Percentiles rank a stretch among this genome's conserved stretches.
phyloP scores from a whole-genome alignment of 305 asterid species.

The Fraxinus angustifolia region DNA sequence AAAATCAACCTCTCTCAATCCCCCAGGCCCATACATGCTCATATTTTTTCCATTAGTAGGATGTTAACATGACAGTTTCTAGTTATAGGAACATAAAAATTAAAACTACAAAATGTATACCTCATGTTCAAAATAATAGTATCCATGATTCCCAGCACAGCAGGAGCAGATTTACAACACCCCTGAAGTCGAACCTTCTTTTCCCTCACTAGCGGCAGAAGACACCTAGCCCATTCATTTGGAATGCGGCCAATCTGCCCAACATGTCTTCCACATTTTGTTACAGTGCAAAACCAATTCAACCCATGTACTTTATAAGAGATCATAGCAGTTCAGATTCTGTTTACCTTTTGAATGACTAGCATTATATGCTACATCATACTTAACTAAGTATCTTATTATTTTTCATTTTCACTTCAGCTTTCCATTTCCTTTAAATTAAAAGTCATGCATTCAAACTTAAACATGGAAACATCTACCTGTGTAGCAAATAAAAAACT shows the following conservation, averaged over 20 bases:
- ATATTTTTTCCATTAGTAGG: neutral
- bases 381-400: neutral
- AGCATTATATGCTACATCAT: neutral
- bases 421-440: slow-evolving; percentile 4
- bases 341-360: neutral
- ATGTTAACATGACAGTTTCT: neutral
- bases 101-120: slow-evolving; percentile 36
- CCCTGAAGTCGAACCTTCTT: slow-evolving; percentile 68
- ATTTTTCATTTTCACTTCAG: neutral
- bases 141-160: slow-evolving; percentile 80
- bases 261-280: neutral
- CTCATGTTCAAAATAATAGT: slow-evolving; percentile 62
- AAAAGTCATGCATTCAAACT: slow-evolving; percentile 1
- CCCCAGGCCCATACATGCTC: neutral
- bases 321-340: neutral
- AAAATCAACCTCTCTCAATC: slow-evolving; percentile 8
- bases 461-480: neutral
- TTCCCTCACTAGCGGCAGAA: slow-evolving; percentile 85
- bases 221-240: slow-evolving; percentile 90
- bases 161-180: slow-evolving; percentile 75
- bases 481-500: neutral
- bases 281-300: neutral
- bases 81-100: neutral
- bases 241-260: slow-evolving; percentile 97
- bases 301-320: neutral